These are phyloP conservation scores for Colletotrichum orchidophilum DNA, from an alignment of 2,329 filamentous ascomycete species.

Conservation along the genomic window DNA sequence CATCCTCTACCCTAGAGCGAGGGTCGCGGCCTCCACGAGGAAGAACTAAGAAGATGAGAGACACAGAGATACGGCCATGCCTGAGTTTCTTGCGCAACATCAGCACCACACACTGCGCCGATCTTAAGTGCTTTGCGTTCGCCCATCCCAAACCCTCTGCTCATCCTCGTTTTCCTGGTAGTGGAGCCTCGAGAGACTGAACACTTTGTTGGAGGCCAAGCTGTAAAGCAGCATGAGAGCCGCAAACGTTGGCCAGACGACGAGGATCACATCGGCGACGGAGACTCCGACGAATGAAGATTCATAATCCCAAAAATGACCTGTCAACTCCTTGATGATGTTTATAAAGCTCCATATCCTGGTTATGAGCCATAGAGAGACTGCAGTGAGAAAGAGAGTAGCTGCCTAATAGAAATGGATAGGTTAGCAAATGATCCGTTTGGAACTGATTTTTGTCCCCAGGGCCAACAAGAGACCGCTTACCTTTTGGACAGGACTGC, in stretches of 20 bases:
- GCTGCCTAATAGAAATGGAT: not conserved
- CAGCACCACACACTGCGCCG: not conserved
- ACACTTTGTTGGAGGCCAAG: not conserved
- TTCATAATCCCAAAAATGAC: not conserved
- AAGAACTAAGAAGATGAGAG: not conserved
- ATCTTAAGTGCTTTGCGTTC: not conserved
- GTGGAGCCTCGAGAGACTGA: not conserved
- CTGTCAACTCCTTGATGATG: not conserved
- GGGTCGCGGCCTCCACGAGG: no score
- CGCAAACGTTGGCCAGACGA: not conserved
- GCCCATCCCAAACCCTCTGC: not conserved
- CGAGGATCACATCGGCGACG: not conserved
- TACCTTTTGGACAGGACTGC: slow-evolving; percentile 7
- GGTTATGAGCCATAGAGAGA: not conserved
- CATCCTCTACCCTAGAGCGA: not conserved
- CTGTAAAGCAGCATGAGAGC: not conserved
- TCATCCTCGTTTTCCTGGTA: not conserved
- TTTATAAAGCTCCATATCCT: not conserved
- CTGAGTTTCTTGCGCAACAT: not conserved
- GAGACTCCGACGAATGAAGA: not conserved
- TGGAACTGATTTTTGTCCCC: not conserved
- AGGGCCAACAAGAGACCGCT: not conserved
- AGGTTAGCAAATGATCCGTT: not conserved
- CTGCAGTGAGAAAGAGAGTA: not conserved
- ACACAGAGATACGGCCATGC: not conserved